Conservation (phyloP, 1,284 basidiomycete genomes). For the Ganoderma multipileum region DNA sequence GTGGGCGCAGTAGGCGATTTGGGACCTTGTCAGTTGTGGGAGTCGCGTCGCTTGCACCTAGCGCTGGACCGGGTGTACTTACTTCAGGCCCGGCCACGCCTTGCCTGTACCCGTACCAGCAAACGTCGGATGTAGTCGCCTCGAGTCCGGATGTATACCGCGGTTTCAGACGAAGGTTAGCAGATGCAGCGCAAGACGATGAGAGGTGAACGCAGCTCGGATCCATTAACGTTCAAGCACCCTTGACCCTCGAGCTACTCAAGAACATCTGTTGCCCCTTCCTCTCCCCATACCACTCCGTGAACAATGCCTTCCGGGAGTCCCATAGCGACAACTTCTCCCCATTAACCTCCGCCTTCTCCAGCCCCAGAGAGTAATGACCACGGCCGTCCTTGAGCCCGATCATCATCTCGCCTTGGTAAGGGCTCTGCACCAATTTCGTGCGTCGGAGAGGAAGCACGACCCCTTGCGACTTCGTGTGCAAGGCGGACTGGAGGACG, state of each 20-base stretch:
- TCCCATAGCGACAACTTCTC: slow-evolving; percentile 30
- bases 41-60: neutral
- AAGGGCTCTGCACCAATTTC: slow-evolving; percentile 13
- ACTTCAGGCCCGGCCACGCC: neutral
- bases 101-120: neutral
- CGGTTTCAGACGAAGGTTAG: neutral
- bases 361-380: slow-evolving; percentile 49
- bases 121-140: neutral
- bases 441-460: slow-evolving; percentile 34
- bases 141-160: neutral
- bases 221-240: neutral
- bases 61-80: neutral
- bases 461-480: slow-evolving; percentile 43
- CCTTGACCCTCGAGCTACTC: slow-evolving; percentile 21
- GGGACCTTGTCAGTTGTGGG: too few relatives aligned
- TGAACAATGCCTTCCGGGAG: slow-evolving; percentile 33
- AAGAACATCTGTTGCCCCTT: slow-evolving; percentile 22
- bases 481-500: slow-evolving; percentile 48
- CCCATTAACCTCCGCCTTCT: slow-evolving; percentile 45
- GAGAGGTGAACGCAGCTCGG: neutral
- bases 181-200: neutral
- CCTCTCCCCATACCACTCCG: slow-evolving; percentile 33
- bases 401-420: slow-evolving; percentile 45
- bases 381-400: slow-evolving; percentile 45
- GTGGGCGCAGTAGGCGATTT: neutral